Evolutionary conservation across 345 rosid species (phyloP).

Genomic region (Salix arbutifolia): DNA sequence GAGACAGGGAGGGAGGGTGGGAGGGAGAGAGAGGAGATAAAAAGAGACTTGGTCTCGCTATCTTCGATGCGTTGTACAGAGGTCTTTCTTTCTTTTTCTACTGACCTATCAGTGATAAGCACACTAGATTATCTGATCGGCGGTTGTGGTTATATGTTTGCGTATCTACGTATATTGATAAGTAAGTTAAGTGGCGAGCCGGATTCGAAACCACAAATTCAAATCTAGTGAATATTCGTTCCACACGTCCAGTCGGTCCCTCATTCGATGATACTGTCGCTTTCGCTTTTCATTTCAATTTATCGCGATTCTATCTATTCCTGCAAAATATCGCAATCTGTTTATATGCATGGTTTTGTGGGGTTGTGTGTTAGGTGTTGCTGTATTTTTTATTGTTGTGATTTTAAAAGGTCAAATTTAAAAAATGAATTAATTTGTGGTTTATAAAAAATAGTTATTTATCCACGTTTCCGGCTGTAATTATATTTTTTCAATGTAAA

Average conservation of each 20-base stretch:
- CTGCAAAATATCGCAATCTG: too few species aligned
- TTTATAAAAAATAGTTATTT: too few species aligned
- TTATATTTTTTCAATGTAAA: too few species aligned
- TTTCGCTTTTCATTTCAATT: conserved; percentile 16
- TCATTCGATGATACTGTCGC: conserved; percentile 31
- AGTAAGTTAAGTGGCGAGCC: conserved; percentile 15
- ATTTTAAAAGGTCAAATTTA: too few species aligned
- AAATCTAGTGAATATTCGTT: conserved; percentile 63
- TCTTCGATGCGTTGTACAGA: conserved; percentile 83
- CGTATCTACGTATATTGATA: conserved; percentile 31
- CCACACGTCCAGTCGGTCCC: conserved; percentile 63
- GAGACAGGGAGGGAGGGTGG: conserved; percentile 22
- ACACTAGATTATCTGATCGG: accelerated
- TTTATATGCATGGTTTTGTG: too few species aligned
- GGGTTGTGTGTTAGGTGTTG: too few species aligned
- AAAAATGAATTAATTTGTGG: too few species aligned
- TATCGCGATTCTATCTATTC: background rate
- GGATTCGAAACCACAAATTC: conserved; percentile 64
- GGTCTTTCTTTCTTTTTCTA: conserved; percentile 33
- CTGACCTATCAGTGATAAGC: conserved; percentile 47
- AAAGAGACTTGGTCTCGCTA: conserved; percentile 59
- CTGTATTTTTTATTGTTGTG: too few species aligned
- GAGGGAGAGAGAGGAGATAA: conserved; percentile 9
- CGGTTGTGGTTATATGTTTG: accelerated
- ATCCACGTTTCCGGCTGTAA: too few species aligned